phyloP scores from a whole-genome alignment of 2,329 filamentous ascomycete species.

The Ophiostoma quercus region DNA sequence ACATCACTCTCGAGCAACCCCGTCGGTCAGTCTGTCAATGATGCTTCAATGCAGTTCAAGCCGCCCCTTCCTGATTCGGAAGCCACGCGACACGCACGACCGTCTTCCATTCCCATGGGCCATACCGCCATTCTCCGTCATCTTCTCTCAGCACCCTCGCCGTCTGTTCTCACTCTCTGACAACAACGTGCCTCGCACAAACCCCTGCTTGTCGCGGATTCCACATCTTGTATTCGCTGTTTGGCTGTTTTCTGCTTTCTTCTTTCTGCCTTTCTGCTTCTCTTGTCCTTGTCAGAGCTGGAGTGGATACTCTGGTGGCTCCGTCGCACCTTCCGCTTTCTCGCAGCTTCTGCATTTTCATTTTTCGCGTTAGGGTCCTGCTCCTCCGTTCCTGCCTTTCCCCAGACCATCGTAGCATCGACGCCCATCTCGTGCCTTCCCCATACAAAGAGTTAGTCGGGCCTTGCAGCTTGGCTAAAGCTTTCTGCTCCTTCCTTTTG shows the following conservation, averaged over 20 bases:
- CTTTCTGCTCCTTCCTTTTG: neutral
- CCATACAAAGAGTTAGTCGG: neutral
- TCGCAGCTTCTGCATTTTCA: neutral
- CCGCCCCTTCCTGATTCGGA: neutral
- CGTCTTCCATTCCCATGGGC: neutral
- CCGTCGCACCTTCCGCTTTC: slow-evolving; percentile 2
- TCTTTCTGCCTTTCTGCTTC: neutral
- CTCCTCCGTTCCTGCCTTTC: slow-evolving; percentile 4
- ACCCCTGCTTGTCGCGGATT: neutral
- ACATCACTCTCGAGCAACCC: neutral
- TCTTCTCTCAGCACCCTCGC: too few relatives aligned
- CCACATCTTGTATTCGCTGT: neutral
- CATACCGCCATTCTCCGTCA: neutral
- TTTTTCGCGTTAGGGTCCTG: neutral
- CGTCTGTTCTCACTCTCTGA: neutral
- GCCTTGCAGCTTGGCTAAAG: neutral
- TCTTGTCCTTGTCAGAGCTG: neutral
- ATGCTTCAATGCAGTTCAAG: neutral
- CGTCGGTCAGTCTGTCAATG: neutral
- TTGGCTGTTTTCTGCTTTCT: neutral
- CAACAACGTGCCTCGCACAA: neutral
- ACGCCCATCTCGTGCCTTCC: neutral
- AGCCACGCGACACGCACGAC: neutral
- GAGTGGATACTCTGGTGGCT: neutral
- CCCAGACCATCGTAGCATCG: slow-evolving; percentile 10